phyloP scores from a whole-genome alignment of 441 rosid species.

The Cnidoscolus chayamansa region DNA sequence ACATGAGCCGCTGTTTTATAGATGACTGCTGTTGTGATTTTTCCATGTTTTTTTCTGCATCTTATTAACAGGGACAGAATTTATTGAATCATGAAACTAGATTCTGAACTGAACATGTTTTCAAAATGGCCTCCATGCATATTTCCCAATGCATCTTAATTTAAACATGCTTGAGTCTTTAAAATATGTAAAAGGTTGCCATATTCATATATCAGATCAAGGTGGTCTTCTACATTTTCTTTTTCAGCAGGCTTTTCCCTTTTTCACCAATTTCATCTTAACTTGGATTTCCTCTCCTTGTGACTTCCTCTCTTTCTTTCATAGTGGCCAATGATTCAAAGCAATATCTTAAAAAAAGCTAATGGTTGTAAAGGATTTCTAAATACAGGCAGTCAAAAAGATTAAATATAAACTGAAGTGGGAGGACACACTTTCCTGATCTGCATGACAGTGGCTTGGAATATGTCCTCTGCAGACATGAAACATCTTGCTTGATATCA shows the following conservation, averaged over 20 bases:
- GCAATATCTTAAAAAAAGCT: conserved; percentile 6
- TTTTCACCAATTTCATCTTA: background rate
- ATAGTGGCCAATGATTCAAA: conserved; percentile 1
- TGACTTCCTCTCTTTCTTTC: background rate
- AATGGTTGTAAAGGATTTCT: background rate
- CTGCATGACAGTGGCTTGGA: conserved; percentile 3
- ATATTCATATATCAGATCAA: background rate
- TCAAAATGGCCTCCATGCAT: background rate
- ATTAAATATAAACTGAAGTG: background rate
- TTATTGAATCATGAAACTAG: background rate
- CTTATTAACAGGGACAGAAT: background rate
- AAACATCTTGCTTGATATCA: background rate
- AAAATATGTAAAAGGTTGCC: background rate
- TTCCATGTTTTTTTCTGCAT: background rate
- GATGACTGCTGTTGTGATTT: background rate
- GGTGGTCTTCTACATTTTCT: background rate
- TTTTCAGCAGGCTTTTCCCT: background rate
- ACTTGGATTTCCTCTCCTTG: background rate
- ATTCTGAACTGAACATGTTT: background rate
- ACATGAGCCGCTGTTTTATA: background rate
- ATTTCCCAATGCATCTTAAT: background rate
- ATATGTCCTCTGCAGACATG: conserved; percentile 3
- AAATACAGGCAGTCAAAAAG: background rate
- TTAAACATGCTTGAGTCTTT: background rate
- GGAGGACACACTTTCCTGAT: background rate